phyloP scores from a whole-genome alignment of 306 rosid species.

The Sphenostylis stenocarpa region DNA sequence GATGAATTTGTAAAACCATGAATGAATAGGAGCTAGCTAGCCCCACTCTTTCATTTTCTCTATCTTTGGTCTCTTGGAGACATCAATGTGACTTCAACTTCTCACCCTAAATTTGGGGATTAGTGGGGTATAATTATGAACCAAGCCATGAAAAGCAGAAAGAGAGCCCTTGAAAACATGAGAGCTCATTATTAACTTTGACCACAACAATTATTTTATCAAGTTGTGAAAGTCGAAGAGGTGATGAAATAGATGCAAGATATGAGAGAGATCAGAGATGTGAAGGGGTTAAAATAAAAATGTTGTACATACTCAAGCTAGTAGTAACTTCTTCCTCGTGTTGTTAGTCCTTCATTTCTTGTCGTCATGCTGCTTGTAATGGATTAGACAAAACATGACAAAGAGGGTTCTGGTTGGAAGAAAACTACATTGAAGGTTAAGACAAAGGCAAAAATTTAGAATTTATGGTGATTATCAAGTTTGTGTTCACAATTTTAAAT shows the following conservation, averaged over 20 bases:
- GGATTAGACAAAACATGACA: slow-evolving; percentile 11
- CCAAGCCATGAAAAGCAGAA: slow-evolving; percentile 26
- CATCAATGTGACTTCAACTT: neutral
- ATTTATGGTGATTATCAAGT: slow-evolving; percentile 9
- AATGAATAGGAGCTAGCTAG: neutral
- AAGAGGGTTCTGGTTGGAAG: neutral
- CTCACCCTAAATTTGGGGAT: slow-evolving; percentile 34
- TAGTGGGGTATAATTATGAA: slow-evolving; percentile 32
- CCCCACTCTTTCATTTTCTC: neutral
- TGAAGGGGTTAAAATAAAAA: neutral
- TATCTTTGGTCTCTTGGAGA: neutral
- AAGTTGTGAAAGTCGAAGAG: slow-evolving; percentile 19
- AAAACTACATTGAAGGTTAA: neutral
- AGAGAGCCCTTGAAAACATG: neutral
- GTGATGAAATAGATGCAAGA: slow-evolving; percentile 24
- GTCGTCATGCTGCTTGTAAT: slow-evolving; percentile 25
- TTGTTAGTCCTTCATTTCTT: neutral
- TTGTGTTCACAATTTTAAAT: no score
- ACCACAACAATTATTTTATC: slow-evolving; percentile 2
- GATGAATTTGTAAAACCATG: neutral
- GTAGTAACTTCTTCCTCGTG: slow-evolving; percentile 17
- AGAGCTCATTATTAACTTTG: slow-evolving; percentile 40
- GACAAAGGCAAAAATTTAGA: slow-evolving; percentile 1
- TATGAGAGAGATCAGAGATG: slow-evolving; percentile 30
- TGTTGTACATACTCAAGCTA: neutral